phyloP scores from a whole-genome alignment of 176 grass and related monocot genomes.

The Alopecurus myosuroides region DNA sequence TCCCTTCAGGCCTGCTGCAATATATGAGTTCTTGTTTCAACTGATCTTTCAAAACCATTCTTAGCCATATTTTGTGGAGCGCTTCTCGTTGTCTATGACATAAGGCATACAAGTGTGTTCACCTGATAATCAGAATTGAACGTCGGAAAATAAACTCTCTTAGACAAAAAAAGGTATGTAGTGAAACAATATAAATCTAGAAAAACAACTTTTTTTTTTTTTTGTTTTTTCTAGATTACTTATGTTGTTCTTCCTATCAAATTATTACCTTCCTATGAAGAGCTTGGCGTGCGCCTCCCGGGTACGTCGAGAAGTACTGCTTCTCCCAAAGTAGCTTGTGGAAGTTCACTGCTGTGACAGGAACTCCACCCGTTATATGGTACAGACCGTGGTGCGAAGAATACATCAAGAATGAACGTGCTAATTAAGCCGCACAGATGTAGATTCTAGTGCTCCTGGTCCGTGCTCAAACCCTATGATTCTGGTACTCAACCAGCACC shows the following conservation, averaged over 20 bases:
- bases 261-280: slow-evolving; percentile 80
- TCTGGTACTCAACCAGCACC: slow-evolving; percentile 76
- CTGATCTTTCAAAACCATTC: no score
- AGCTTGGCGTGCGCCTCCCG: slow-evolving; percentile 78
- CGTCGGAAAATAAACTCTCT: no score
- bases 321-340: slow-evolving; percentile 76
- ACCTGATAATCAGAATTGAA: no score
- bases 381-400: slow-evolving; percentile 43
- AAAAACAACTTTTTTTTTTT: no score
- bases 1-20: no score
- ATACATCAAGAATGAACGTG: slow-evolving; percentile 78
- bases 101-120: no score
- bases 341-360: slow-evolving; percentile 60
- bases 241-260: not conserved
- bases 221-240: not conserved
- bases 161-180: no score
- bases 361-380: slow-evolving; percentile 66
- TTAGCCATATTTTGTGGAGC: no score
- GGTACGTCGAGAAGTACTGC: slow-evolving; percentile 67
- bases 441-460: slow-evolving; percentile 53
- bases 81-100: no score
- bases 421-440: slow-evolving; percentile 67
- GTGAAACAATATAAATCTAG: no score
- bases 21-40: no score
- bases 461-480: slow-evolving; percentile 77